Base-by-base conservation (phyloP, 306 rosid genomes). In the Herpetospermum pedunculosum region DNA sequence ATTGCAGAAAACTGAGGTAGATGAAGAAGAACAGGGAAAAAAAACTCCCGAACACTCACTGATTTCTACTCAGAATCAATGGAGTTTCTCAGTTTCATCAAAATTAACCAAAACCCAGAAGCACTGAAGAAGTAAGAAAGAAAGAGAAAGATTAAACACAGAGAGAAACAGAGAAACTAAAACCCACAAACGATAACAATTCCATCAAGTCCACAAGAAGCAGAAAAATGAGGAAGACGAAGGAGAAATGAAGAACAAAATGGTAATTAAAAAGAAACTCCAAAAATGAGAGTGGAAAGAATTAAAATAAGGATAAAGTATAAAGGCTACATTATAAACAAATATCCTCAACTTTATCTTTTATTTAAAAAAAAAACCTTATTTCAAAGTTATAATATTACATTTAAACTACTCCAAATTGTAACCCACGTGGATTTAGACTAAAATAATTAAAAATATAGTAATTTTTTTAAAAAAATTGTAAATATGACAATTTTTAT, bases 301-400 rank as follows among this genome's bases (percentile, higher is more conserved):
- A 70, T 46, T 70, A 70, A 70, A 70, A 46, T 15, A 9, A 46
- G 25, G 74, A 70, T 70, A 46, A 46, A 46, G 74, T 28, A 26
- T 3, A 21, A 44, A 70, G 40, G 73, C 14, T 40, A 82, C 81
- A 59, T n/a, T n/a, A n/a, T n/a, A n/a, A n/a, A n/a, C n/a, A n/a
- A n/a, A n/a, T n/a, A n/a, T n/a, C n/a, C n/a, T n/a, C n/a, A n/a
- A n/a, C n/a, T n/a, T n/a, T n/a, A n/a, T n/a, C n/a, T n/a, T n/a
- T n/a, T n/a, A n/a, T n/a, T n/a, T n/a, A n/a, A n/a, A n/a, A n/a
- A n/a, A n/a, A n/a, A n/a, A n/a, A n/a, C n/a, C n/a, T n/a, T n/a
- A n/a, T n/a, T n/a, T n/a, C n/a, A 52, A 77, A 53, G 55, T 1
- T 1, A 32, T 1, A 32, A 32, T 1, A 32, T 2, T 32, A 2